Evolutionary conservation across 768 basidiomycete genomes (phyloP).

Genomic region (Dacryopinax spathularia): DNA sequence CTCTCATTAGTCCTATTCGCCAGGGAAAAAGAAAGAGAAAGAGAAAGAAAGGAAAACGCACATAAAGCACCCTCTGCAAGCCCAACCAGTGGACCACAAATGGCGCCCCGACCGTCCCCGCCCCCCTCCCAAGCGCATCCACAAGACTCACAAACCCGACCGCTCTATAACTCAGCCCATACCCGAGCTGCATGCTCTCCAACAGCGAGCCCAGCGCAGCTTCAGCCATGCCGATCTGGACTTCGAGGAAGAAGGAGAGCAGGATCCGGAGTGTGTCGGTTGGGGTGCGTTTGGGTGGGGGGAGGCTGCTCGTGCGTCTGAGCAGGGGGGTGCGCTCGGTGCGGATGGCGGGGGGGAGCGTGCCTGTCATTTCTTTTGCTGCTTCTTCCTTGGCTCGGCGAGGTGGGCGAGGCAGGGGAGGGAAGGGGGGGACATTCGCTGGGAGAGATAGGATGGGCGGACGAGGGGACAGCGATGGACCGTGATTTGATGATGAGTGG

Average conservation of each 20-base stretch:
- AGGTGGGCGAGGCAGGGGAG: too few species aligned
- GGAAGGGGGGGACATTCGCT: too few species aligned
- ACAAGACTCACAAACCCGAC: not conserved
- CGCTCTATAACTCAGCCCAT: not conserved
- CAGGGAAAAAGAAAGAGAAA: not conserved
- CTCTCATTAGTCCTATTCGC: too few species aligned
- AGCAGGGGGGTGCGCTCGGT: not conserved
- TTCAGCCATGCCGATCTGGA: constrained; percentile 5
- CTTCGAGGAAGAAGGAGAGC: constrained; percentile 7
- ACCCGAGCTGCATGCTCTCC: not conserved
- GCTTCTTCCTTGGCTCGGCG: too few species aligned
- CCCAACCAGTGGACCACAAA: not conserved
- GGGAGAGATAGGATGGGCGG: too few species aligned
- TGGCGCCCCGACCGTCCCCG: not conserved
- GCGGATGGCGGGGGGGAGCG: not conserved
- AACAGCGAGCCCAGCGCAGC: not conserved
- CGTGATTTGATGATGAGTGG: too few species aligned
- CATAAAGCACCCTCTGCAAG: not conserved
- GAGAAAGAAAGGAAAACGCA: not conserved
- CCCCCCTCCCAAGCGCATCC: not conserved
- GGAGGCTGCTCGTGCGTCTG: not conserved
- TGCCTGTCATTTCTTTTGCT: constrained; percentile 1
- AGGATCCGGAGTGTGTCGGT: constrained; percentile 10
- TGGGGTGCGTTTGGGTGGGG: not conserved
- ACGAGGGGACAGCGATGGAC: too few species aligned